Conservation (phyloP, 83 land plant genomes). For the Thuja plicata region DNA sequence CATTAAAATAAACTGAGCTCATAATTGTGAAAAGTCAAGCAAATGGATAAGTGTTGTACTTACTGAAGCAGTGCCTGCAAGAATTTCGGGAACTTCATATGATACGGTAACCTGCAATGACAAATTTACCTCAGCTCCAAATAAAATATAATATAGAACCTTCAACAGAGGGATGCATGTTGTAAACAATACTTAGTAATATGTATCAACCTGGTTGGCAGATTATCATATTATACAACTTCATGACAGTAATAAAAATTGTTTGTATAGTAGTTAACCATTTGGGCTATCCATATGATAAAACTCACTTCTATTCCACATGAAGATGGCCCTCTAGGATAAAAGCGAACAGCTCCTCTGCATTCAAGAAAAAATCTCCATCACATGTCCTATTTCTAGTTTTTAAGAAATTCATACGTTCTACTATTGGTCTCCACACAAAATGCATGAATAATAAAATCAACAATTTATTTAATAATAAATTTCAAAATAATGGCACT, state of each 20-base stretch:
- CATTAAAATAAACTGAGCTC: background rate
- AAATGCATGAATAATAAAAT: background rate
- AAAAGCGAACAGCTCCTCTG: constrained; percentile 14
- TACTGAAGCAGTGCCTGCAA: constrained; percentile 6
- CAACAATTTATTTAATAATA: background rate
- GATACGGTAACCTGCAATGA: constrained; percentile 8
- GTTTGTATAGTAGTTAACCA: background rate
- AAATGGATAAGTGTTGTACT: background rate
- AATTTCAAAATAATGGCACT: background rate
- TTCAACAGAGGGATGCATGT: background rate
- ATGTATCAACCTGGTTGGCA: background rate
- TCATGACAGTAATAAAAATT: background rate
- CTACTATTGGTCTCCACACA: background rate
- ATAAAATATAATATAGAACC: background rate
- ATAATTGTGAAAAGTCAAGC: background rate
- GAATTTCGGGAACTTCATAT: constrained; percentile 5
- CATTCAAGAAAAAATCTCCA: background rate
- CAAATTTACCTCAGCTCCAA: background rate
- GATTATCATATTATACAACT: background rate
- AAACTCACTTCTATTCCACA: constrained; percentile 6
- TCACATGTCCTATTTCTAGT: background rate
- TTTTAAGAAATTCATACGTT: background rate
- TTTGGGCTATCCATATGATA: background rate
- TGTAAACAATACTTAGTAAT: background rate
- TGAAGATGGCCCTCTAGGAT: constrained; percentile 8